A percentile compares a stretch with the other conserved stretches of the same genome.
Conservation (phyloP, 495 filamentous ascomycete species). For the Chaetomium tenue region DNA sequence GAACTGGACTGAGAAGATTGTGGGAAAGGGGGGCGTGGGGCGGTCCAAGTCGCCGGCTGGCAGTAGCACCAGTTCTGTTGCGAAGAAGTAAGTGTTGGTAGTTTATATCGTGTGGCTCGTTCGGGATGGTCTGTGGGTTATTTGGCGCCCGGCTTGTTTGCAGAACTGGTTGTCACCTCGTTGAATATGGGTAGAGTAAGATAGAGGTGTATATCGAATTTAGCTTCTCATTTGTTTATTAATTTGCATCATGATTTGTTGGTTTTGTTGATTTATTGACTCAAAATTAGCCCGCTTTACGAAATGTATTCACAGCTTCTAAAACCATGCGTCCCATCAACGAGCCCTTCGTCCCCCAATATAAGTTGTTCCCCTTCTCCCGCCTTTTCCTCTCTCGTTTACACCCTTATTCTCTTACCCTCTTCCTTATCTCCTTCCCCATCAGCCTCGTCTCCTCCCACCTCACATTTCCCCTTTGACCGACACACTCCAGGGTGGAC, state of each 20-base stretch:
- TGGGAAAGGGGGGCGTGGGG: conserved; percentile 41
- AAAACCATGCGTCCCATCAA: too few relatives aligned
- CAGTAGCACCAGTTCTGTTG: background rate
- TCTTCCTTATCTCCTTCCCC: too few relatives aligned
- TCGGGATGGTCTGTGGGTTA: background rate
- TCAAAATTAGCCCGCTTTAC: too few relatives aligned
- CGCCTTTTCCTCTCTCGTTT: too few relatives aligned
- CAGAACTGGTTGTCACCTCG: background rate
- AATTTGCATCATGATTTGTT: too few relatives aligned
- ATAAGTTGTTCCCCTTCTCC: too few relatives aligned
- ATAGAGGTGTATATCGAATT: background rate
- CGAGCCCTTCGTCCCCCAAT: too few relatives aligned
- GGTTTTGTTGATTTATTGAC: background rate
- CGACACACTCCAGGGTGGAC: too few relatives aligned
- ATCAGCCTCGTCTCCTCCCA: background rate
- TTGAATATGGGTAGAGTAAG: background rate
- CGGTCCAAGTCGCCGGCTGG: conserved; percentile 14
- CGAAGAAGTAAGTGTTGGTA: background rate
- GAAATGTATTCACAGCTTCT: too few relatives aligned
- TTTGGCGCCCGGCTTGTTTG: background rate
- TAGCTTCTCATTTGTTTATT: background rate
- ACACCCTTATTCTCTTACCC: too few relatives aligned
- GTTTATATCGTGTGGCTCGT: background rate
- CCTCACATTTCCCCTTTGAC: too few relatives aligned
- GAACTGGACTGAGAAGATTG: conserved; percentile 60